Conservation (phyloP, 2,329 filamentous ascomycete genomes). For the Xylariaceae sp. region DNA sequence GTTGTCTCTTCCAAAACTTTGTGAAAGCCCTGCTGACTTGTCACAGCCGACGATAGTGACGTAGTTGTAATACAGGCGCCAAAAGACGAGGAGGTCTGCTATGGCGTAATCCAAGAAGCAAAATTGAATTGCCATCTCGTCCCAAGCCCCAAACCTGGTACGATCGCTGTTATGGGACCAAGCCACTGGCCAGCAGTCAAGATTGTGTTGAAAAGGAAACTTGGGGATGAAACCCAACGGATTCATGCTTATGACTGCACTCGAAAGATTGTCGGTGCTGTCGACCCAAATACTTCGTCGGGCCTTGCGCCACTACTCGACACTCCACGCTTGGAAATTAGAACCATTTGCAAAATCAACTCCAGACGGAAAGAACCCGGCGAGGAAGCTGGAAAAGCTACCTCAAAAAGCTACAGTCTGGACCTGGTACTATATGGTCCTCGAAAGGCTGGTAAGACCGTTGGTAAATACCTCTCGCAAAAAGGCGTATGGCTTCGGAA, state of each 20-base stretch:
- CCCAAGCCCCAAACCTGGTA: constrained; percentile 70
- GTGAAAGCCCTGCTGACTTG: constrained; percentile 29
- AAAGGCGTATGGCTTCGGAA: constrained; percentile 70
- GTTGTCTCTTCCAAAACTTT: constrained; percentile 37
- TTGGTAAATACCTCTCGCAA: constrained; percentile 72
- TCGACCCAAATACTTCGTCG: constrained; percentile 71
- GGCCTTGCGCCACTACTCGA: constrained; percentile 78
- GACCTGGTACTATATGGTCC: constrained; percentile 83
- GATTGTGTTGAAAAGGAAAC: constrained; percentile 67
- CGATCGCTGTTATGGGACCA: constrained; percentile 62
- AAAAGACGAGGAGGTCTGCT: constrained; percentile 76
- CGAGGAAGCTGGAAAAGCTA: constrained; percentile 68
- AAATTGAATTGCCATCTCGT: constrained; percentile 70
- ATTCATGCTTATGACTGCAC: constrained; percentile 79
- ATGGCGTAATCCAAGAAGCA: constrained; percentile 74
- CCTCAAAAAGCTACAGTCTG: constrained; percentile 66
- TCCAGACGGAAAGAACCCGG: constrained; percentile 65
- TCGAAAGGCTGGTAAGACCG: constrained; percentile 64
- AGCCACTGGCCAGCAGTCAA: constrained; percentile 76
- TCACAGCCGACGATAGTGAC: constrained; percentile 60
- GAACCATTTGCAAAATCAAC: constrained; percentile 74
- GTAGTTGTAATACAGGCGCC: constrained; percentile 63
- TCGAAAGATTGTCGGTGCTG: constrained; percentile 73
- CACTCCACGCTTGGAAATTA: constrained; percentile 64
- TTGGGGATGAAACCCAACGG: constrained; percentile 59